A percentile compares a stretch with the other conserved stretches of the same genome.
phyloP scores from a whole-genome alignment of 2,329 filamentous ascomycete genomes.

The Aquanectria penicillioides region DNA sequence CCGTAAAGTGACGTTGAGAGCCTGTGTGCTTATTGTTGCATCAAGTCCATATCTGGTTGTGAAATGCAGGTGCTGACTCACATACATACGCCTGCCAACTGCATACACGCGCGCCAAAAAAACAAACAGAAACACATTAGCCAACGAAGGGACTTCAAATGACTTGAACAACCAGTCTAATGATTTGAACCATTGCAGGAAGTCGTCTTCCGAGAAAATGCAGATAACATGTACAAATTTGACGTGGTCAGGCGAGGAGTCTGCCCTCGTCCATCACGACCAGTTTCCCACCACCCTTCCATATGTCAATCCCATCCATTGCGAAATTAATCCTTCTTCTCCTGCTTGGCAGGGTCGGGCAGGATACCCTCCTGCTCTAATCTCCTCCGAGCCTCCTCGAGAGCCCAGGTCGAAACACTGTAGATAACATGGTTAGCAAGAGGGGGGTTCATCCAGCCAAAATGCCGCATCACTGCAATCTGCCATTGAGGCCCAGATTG shows the following conservation, averaged over 20 bases:
- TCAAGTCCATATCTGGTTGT: background rate
- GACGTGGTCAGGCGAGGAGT: conserved; percentile 26
- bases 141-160: conserved; percentile 15
- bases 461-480: conserved; percentile 35
- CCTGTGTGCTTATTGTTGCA: background rate
- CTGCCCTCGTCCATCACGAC: conserved; percentile 23
- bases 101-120: background rate
- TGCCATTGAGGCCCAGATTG: conserved; percentile 15
- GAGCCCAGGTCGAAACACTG: conserved; percentile 99
- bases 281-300: conserved; percentile 22
- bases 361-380: conserved; percentile 96
- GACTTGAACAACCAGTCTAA: conserved; percentile 40
- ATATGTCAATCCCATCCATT: conserved; percentile 25
- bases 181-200: conserved; percentile 44
- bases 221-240: conserved; percentile 47
- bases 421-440: conserved; percentile 40
- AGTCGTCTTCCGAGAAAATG: conserved; percentile 42
- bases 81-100: conserved; percentile 3
- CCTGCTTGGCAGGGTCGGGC: conserved; percentile 74
- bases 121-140: background rate
- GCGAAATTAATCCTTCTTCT: conserved; percentile 60
- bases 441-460: conserved; percentile 21
- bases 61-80: conserved; percentile 18
- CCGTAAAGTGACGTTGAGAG: background rate
- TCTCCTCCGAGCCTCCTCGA: conserved; percentile 94